These are phyloP conservation scores for Globisporangium cystogenes DNA, from an alignment of 352 stramenopile genomes.

Conservation along the genomic window DNA sequence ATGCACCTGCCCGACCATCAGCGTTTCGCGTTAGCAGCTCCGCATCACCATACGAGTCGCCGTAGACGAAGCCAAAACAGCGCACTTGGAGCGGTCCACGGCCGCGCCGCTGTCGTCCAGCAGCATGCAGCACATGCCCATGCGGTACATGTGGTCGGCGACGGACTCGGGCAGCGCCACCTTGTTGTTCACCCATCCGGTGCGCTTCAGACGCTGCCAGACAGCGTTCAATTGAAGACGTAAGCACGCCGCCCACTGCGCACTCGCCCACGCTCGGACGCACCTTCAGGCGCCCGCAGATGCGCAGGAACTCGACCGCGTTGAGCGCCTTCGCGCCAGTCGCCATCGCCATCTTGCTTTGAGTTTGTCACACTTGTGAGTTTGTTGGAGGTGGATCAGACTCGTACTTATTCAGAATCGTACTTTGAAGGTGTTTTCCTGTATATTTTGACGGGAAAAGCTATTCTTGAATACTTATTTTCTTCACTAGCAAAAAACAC, in stretches of 20 bases:
- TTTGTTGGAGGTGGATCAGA: no score
- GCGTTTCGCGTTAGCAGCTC: neutral
- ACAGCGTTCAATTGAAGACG: neutral
- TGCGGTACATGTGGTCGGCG: slow-evolving; percentile 93
- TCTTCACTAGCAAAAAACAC: slow-evolving; percentile 1
- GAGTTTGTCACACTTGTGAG: no score
- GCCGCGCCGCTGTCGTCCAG: slow-evolving; percentile 67
- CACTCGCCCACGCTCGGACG: no score
- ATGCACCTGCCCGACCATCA: slow-evolving; percentile 45
- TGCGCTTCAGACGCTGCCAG: slow-evolving; percentile 82
- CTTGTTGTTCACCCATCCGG: slow-evolving; percentile 91
- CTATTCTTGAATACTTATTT: neutral
- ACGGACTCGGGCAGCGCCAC: slow-evolving; percentile 88
- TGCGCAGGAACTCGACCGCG: slow-evolving; percentile 75
- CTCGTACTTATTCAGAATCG: neutral
- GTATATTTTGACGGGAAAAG: neutral
- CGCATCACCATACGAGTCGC: no score
- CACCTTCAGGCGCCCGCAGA: slow-evolving; percentile 76
- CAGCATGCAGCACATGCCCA: slow-evolving; percentile 89
- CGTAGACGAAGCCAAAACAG: neutral
- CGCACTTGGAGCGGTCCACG: slow-evolving; percentile 63
- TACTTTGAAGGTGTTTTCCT: neutral
- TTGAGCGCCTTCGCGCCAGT: slow-evolving; percentile 53
- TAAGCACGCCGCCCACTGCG: neutral
- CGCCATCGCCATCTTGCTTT: slow-evolving; percentile 36